Percentiles rank a stretch among this genome's conserved stretches.
Conservation (phyloP, 2,329 filamentous ascomycete species). For the Madurella mycetomatis region DNA sequence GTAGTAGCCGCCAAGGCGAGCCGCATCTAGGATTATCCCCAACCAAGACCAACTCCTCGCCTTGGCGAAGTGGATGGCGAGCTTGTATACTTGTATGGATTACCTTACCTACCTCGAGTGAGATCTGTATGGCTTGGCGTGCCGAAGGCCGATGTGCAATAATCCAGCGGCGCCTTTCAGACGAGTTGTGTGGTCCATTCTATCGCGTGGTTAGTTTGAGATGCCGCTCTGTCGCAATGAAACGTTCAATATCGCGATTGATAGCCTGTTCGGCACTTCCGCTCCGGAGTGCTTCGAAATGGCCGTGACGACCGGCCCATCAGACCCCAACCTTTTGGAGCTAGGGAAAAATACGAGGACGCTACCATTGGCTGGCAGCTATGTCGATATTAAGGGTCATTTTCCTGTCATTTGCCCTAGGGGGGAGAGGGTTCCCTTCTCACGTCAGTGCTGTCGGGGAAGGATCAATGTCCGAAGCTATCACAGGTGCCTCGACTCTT, state of each 20-base stretch:
- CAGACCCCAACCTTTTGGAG: background rate
- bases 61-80: too few species aligned
- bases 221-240: slow-evolving; percentile 5
- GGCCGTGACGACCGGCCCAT: slow-evolving; percentile 3
- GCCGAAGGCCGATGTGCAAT: background rate
- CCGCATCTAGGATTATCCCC: too few species aligned
- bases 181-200: slow-evolving; percentile 3
- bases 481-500: too few species aligned
- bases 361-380: slow-evolving; percentile 1
- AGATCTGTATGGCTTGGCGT: background rate
- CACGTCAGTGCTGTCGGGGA: background rate
- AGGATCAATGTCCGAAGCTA: too few species aligned
- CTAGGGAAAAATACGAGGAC: background rate
- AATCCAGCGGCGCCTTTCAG: background rate
- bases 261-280: slow-evolving; percentile 26
- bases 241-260: slow-evolving; percentile 18
- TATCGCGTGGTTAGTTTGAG: slow-evolving; percentile 3
- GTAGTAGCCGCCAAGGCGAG: too few species aligned
- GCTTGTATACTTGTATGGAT: too few species aligned
- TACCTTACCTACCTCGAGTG: too few species aligned
- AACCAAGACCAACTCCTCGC: too few species aligned
- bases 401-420: background rate
- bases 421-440: background rate
- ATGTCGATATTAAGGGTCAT: slow-evolving; percentile 2
- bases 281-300: slow-evolving; percentile 8